Percentiles rank a stretch among this genome's conserved stretches.
Conservation (phyloP, 176 grass and related monocot species). For the Alloteropsis semialata region DNA sequence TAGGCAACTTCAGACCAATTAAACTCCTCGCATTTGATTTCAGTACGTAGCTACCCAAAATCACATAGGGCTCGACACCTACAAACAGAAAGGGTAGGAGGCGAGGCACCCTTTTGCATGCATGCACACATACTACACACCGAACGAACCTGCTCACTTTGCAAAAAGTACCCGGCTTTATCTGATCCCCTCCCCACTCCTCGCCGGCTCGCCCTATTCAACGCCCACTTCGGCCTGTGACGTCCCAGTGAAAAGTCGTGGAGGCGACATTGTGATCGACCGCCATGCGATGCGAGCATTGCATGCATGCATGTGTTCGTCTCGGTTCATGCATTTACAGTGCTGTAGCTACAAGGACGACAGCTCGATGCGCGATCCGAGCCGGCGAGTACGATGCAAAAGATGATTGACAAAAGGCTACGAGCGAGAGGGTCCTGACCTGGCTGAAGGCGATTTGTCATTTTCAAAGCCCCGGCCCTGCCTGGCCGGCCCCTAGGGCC, state of each 20-base stretch:
- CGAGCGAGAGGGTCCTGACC: neutral
- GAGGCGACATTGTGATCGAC: neutral
- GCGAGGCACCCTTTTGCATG: neutral
- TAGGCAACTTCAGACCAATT: neutral
- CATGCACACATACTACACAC: neutral
- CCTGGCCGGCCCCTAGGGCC: neutral
- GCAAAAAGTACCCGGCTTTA: neutral
- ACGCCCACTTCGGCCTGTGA: neutral
- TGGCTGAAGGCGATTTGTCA: conserved; percentile 27
- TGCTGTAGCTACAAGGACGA: neutral
- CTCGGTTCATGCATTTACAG: neutral
- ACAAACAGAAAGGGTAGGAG: neutral
- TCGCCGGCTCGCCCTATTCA: neutral
- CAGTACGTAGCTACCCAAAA: neutral
- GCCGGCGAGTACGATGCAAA: neutral
- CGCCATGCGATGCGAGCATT: neutral
- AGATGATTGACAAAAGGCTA: conserved; percentile 44
- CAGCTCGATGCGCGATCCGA: neutral
- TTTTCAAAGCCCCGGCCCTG: conserved; percentile 5
- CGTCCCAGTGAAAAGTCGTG: conserved; percentile 4
- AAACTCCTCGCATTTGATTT: neutral
- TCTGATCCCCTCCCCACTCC: neutral
- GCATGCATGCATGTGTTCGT: neutral
- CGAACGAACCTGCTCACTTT: neutral
- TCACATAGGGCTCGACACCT: neutral